Evolutionary conservation across 176 grass and related monocot genomes (phyloP).

Genomic region (Juncus inflexus): DNA sequence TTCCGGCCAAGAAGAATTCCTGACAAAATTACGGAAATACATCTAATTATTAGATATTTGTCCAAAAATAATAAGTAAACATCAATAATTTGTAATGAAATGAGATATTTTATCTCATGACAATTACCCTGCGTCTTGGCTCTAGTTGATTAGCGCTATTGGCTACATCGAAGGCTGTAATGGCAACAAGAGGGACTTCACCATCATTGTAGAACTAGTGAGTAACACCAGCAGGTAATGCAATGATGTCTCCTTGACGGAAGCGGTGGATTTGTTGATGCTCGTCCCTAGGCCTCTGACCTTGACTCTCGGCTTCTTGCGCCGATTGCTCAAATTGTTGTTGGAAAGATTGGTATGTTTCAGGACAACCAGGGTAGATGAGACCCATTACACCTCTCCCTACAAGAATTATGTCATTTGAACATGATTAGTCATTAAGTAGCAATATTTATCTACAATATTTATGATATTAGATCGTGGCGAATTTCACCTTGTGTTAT

Average conservation of each 20-base stretch:
- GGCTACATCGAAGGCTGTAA: slow-evolving; percentile 26
- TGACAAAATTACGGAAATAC: not conserved
- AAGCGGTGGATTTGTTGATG: no score
- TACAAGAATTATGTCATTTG: not conserved
- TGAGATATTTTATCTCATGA: no score
- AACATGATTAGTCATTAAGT: no score
- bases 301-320: slow-evolving; percentile 5
- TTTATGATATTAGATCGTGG: slow-evolving; percentile 3
- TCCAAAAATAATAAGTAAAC: not conserved
- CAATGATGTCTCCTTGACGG: no score
- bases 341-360: no score
- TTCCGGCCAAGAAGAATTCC: slow-evolving; percentile 42
- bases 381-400: slow-evolving; percentile 24
- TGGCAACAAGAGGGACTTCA: not conserved
- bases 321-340: not conserved
- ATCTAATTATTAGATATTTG: not conserved
- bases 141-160: slow-evolving; percentile 38
- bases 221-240: no score
- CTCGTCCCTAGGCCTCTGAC: slow-evolving; percentile 16
- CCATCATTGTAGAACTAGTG: no score
- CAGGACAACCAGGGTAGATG: no score
- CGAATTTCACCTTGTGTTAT: slow-evolving; percentile 30
- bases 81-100: not conserved
- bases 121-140: slow-evolving; percentile 24
- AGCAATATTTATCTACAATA: slow-evolving; percentile 13